phyloP scores from a whole-genome alignment of 208 protist species.

The Acanthamoeba polyphaga region DNA sequence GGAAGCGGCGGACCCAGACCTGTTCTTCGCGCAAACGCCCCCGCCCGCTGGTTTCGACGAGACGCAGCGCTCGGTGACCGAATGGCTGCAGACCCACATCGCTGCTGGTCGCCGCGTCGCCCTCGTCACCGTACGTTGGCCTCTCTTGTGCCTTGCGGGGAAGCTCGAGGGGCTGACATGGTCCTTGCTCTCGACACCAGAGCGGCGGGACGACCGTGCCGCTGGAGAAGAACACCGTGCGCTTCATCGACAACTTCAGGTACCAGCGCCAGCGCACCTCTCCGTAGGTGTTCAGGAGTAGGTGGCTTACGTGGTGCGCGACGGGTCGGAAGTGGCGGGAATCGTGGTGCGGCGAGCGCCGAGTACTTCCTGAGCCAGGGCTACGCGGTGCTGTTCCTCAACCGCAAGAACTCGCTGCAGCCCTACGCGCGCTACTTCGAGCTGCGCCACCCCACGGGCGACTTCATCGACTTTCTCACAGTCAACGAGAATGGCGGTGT shows the following conservation, averaged over 20 bases:
- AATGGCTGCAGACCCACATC: not conserved
- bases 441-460: conserved; percentile 3
- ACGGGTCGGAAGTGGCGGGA: conserved; percentile 67
- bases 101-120: not conserved
- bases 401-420: conserved; percentile 81
- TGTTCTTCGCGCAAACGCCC: not conserved
- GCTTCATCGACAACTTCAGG: conserved; percentile 84
- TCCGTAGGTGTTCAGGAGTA: no score
- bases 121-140: not conserved
- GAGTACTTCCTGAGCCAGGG: conserved; percentile 81
- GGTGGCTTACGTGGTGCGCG: no score
- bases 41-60: not conserved
- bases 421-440: conserved; percentile 80
- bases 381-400: conserved; percentile 82
- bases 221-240: conserved; percentile 82
- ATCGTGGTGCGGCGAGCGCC: conserved; percentile 77
- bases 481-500: conserved; percentile 13
- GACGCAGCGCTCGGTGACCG: not conserved
- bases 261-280: not conserved
- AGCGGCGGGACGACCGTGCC: conserved; percentile 68
- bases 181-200: not conserved
- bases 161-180: not conserved
- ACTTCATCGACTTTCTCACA: conserved; percentile 46
- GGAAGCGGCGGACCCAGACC: not conserved
- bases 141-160: no score